These are phyloP conservation scores for Penicillium fimorum DNA, from an alignment of 495 filamentous ascomycete genomes.

Conservation along the genomic window DNA sequence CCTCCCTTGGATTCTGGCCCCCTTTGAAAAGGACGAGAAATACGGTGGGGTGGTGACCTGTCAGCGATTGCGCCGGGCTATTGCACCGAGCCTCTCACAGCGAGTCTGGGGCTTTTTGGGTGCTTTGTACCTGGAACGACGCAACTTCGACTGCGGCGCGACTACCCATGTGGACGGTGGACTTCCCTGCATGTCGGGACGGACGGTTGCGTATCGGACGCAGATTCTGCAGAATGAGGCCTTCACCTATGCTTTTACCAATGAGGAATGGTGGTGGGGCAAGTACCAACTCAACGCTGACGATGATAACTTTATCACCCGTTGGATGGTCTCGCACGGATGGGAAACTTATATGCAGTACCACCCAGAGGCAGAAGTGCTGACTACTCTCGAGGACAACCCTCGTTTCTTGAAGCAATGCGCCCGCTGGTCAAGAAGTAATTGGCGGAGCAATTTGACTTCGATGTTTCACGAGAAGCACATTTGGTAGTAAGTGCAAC, in stretches of 20 bases:
- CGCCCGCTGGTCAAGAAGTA: slow-evolving; percentile 76
- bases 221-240: slow-evolving; percentile 73
- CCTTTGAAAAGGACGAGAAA: slow-evolving; percentile 68
- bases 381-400: slow-evolving; percentile 74
- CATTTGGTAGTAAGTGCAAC: slow-evolving; percentile 62
- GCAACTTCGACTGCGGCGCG: slow-evolving; percentile 87
- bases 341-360: slow-evolving; percentile 81
- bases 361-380: slow-evolving; percentile 67
- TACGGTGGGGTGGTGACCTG: slow-evolving; percentile 83
- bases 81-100: slow-evolving; percentile 52
- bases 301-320: slow-evolving; percentile 82
- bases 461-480: slow-evolving; percentile 69
- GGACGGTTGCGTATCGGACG: slow-evolving; percentile 79
- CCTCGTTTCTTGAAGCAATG: slow-evolving; percentile 74
- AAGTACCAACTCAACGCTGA: slow-evolving; percentile 75
- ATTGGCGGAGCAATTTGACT: slow-evolving; percentile 79
- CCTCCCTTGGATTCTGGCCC: slow-evolving; percentile 79
- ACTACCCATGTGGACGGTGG: slow-evolving; percentile 84
- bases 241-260: slow-evolving; percentile 70
- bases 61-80: slow-evolving; percentile 70
- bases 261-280: slow-evolving; percentile 66
- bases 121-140: slow-evolving; percentile 75
- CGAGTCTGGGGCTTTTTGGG: slow-evolving; percentile 75
- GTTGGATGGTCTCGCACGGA: slow-evolving; percentile 72
- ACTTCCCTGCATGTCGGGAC: slow-evolving; percentile 82